These are phyloP conservation scores for Cutaneotrichosporon cutaneum DNA, from an alignment of 1,284 basidiomycete species.

Conservation along the genomic window DNA sequence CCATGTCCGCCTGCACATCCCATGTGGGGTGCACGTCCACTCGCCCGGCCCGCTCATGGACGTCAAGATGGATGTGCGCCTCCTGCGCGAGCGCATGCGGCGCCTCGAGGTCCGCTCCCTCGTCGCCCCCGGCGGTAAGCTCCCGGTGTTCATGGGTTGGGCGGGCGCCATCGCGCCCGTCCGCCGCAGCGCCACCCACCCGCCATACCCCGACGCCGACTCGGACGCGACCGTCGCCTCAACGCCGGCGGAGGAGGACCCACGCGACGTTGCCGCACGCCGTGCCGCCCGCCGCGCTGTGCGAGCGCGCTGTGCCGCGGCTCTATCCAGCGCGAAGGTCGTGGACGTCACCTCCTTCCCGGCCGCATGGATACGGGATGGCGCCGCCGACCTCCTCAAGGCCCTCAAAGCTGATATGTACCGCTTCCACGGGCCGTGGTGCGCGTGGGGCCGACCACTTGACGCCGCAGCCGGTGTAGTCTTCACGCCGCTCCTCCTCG, in stretches of 20 bases:
- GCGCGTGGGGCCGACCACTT: not conserved
- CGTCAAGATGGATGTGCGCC: not conserved
- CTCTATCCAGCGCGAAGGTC: not conserved
- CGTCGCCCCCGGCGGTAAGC: too few species aligned
- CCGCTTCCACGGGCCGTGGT: conserved; percentile 7
- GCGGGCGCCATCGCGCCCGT: not conserved
- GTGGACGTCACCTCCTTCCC: conserved; percentile 5
- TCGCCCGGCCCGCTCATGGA: not conserved
- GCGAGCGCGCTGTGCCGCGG: not conserved
- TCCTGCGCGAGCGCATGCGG: not conserved
- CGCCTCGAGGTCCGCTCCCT: not conserved
- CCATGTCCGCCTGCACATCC: conserved; percentile 10
- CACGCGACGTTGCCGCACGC: not conserved
- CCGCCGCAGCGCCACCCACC: not conserved
- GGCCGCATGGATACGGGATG: not conserved
- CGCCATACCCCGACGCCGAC: not conserved
- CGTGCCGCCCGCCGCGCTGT: not conserved
- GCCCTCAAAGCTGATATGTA: not conserved
- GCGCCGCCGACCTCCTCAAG: not conserved
- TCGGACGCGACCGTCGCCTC: not conserved
- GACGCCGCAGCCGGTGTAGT: not conserved
- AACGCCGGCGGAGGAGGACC: not conserved
- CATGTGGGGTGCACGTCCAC: conserved; percentile 5
- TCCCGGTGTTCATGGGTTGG: conserved; percentile 4
- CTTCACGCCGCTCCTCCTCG: conserved; percentile 4